A percentile compares a stretch with the other conserved stretches of the same genome.
phyloP scores from a whole-genome alignment of 2,329 filamentous ascomycete species.

The Monilinia fructicola region DNA sequence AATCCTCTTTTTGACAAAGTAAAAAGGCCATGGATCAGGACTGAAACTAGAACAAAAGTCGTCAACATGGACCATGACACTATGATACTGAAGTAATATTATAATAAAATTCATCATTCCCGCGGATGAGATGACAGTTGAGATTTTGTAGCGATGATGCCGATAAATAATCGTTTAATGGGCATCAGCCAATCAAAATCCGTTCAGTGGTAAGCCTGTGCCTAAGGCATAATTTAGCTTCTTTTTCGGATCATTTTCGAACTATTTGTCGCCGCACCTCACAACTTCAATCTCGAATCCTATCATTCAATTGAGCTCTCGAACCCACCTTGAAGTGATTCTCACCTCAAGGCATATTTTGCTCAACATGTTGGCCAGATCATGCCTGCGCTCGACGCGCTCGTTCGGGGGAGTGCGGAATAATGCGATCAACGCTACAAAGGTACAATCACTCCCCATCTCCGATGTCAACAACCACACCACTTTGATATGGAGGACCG shows the following conservation, averaged over 20 bases:
- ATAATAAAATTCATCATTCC: neutral
- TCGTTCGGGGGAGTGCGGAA: constrained; percentile 75
- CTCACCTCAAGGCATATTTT: constrained; percentile 38
- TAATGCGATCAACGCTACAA: constrained; percentile 68
- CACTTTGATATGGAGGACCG: constrained; percentile 34
- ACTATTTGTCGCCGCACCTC: constrained; percentile 24
- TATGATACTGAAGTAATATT: neutral
- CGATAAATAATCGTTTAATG: constrained; percentile 23
- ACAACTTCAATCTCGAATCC: constrained; percentile 33
- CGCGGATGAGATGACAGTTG: neutral
- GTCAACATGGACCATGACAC: neutral
- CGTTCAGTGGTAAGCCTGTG: constrained; percentile 21
- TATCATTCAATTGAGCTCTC: constrained; percentile 39
- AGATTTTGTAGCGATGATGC: constrained; percentile 2
- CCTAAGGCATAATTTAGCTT: constrained; percentile 21
- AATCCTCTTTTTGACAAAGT: neutral
- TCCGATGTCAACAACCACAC: constrained; percentile 6
- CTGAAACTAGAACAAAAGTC: neutral
- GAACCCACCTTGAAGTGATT: constrained; percentile 36
- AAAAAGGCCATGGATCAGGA: neutral
- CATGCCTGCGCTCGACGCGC: constrained; percentile 85
- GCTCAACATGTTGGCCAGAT: constrained; percentile 86
- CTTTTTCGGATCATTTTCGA: constrained; percentile 26
- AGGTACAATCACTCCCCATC: constrained; percentile 57
- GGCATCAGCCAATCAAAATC: constrained; percentile 17